These are phyloP conservation scores for Tulasnella sp. DNA, from an alignment of 768 basidiomycete species.

Conservation along the genomic window DNA sequence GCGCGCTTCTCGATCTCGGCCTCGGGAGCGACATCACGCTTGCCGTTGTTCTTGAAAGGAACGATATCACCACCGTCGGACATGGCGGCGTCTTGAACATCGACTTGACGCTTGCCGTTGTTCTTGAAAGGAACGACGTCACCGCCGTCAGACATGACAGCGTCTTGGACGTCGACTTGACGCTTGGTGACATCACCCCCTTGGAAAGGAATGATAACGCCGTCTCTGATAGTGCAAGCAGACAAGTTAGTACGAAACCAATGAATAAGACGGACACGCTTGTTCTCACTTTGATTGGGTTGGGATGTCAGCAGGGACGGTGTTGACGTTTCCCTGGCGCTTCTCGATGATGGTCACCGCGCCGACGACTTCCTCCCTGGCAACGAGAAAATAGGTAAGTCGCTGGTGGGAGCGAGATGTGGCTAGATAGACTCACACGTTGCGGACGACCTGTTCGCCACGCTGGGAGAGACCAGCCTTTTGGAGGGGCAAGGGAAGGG, in stretches of 20 bases:
- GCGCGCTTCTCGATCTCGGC: conserved; percentile 8
- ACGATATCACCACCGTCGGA: conserved; percentile 25
- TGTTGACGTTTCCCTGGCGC: conserved; percentile 18
- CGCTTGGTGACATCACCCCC: conserved; percentile 17
- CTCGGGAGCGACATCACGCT: background rate
- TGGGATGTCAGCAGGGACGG: conserved; percentile 15
- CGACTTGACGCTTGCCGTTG: background rate
- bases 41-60: conserved; percentile 16
- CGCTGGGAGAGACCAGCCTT: background rate
- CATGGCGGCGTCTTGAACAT: conserved; percentile 11
- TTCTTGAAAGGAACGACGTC: conserved; percentile 11
- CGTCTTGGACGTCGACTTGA: background rate
- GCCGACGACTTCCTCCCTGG: conserved; percentile 7
- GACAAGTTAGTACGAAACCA: background rate
- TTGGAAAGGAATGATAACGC: conserved; percentile 12
- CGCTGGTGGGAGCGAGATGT: background rate
- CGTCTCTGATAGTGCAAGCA: background rate
- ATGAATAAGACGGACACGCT: background rate
- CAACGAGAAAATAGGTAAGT: background rate
- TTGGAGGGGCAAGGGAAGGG: conserved; percentile 29
- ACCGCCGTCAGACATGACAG: conserved; percentile 4
- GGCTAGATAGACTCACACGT: background rate
- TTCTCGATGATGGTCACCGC: conserved; percentile 7
- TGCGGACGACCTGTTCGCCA: background rate
- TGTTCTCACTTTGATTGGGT: conserved; percentile 1